Conservation (phyloP, 2,329 filamentous ascomycete species). For the Triangularia setosa region DNA sequence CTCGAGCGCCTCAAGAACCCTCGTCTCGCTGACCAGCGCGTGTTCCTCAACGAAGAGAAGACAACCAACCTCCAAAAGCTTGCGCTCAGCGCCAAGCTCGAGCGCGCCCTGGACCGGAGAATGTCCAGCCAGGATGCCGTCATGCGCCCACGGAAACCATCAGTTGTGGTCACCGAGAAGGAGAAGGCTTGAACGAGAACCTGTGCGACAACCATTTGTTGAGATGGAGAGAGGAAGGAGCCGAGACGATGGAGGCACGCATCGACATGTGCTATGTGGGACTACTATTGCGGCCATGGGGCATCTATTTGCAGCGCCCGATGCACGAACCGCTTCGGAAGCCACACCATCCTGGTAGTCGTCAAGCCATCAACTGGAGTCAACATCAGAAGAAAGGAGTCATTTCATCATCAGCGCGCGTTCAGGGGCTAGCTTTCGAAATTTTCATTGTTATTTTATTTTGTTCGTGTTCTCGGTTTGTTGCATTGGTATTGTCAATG, state of each 20-base stretch:
- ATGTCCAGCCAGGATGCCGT: slow-evolving; percentile 88
- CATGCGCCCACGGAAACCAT: slow-evolving; percentile 51
- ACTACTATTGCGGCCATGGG: not conserved
- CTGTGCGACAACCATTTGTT: not conserved
- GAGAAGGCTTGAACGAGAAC: slow-evolving; percentile 30
- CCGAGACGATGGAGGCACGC: not conserved
- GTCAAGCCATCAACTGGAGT: not conserved
- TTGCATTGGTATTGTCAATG: not conserved
- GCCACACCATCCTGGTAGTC: not conserved
- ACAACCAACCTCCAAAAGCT: slow-evolving; percentile 78
- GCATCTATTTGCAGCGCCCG: not conserved
- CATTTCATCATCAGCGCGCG: slow-evolving; percentile 1
- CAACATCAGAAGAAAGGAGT: not conserved
- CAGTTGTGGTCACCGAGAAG: slow-evolving; percentile 29
- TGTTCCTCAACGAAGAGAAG: slow-evolving; percentile 74
- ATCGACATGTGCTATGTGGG: not conserved
- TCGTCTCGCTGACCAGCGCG: slow-evolving; percentile 76
- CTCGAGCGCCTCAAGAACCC: slow-evolving; percentile 89
- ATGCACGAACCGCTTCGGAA: not conserved
- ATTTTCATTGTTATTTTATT: slow-evolving; percentile 1
- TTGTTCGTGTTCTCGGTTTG: not conserved
- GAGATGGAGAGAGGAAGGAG: not conserved
- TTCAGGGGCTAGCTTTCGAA: not conserved
- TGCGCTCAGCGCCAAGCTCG: slow-evolving; percentile 83
- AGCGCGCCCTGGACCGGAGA: slow-evolving; percentile 77